These are phyloP conservation scores for Aureobasidium sp. DNA, from an alignment of 2,329 filamentous ascomycete genomes.

Conservation along the genomic window DNA sequence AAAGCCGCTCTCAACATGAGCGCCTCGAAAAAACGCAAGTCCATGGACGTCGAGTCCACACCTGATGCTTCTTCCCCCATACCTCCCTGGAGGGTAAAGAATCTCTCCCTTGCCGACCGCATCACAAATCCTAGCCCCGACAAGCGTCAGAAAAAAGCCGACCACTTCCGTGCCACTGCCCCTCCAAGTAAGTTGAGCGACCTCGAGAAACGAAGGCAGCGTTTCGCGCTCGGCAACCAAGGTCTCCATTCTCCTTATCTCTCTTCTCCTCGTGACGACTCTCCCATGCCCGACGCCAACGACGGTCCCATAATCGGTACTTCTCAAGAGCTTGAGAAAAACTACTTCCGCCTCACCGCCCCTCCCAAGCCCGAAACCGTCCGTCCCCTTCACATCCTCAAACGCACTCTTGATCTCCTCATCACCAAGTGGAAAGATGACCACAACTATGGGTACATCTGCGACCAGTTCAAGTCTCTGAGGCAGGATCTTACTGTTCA, in stretches of 20 bases:
- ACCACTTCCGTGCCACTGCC: slow-evolving; percentile 33
- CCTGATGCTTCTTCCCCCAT: slow-evolving; percentile 44
- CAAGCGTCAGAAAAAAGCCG: slow-evolving; percentile 37
- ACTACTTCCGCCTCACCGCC: slow-evolving; percentile 86
- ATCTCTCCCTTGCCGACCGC: slow-evolving; percentile 69
- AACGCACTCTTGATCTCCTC: slow-evolving; percentile 77
- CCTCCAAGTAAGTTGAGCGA: slow-evolving; percentile 79
- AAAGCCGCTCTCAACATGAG: slow-evolving; percentile 40
- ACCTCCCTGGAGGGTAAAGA: slow-evolving; percentile 65
- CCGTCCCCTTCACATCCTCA: slow-evolving; percentile 71
- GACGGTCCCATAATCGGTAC: slow-evolving; percentile 75
- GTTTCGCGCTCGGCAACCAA: slow-evolving; percentile 59
- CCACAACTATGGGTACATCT: slow-evolving; percentile 93
- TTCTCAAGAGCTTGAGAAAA: slow-evolving; percentile 80
- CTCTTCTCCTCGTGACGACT: slow-evolving; percentile 38
- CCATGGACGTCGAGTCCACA: slow-evolving; percentile 53
- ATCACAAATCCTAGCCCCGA: slow-evolving; percentile 47
- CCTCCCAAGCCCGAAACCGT: slow-evolving; percentile 84
- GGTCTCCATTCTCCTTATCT: slow-evolving; percentile 46
- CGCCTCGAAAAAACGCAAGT: slow-evolving; percentile 70
- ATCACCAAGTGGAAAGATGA: slow-evolving; percentile 94
- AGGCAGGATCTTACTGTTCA: slow-evolving; percentile 97
- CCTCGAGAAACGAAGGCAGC: slow-evolving; percentile 81
- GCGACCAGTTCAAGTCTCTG: slow-evolving; percentile 98
- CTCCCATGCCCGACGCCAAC: slow-evolving; percentile 39